Base-by-base conservation (phyloP, 2,329 filamentous ascomycete species). In the Basipetospora chlamydospora region DNA sequence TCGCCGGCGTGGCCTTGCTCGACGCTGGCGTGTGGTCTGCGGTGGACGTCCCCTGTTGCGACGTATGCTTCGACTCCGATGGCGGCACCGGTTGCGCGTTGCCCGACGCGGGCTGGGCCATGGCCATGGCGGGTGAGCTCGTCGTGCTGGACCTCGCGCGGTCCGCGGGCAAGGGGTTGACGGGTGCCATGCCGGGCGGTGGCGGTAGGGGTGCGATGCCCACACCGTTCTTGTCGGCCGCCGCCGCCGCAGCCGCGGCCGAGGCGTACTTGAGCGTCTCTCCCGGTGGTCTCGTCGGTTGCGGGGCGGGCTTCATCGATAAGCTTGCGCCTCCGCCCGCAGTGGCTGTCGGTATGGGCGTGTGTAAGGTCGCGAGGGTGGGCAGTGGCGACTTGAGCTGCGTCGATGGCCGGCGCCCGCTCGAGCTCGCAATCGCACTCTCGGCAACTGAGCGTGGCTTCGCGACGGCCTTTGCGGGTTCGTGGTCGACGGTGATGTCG, bases 261-360 rank as follows among this genome's bases (percentile, higher is more conserved):
- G 90, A 96, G 30, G 90, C 90, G 54, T 98, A 98, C 59, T 96
- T 96, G 46, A 98, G 66, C 2, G 82, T 84, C 55, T 96, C 88
- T 33, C 86, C 86, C 4, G 85, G 81, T 6, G 83, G 77, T 54
- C 88, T 75, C 41, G 82, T 77, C 1, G 90, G 90, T 48, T 87
- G 61, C 13, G 85, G 78, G 13, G 90, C 90, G 10, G 90, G 88
- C 63, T 96, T 98, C 88, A 96, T 96, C 37, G 68, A 63, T 37
- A 66, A 67, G 37, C 66, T 67, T 39, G 69, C 61, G 35, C 67
- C 46, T 26, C 44, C 54, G 6, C 26, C 22, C 11, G 37, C 23
- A 51, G 70, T 70, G 40, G 70, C 69, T 39, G 65, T 72, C 9
- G 75, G 59, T 47, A 80, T 55, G 5, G 80, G 77, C 21, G 77